Percentiles rank a stretch among this genome's conserved stretches.
These are phyloP conservation scores for Ascochyta viciae-villosae DNA, from an alignment of 2,329 filamentous ascomycete species.

Conservation along the genomic window DNA sequence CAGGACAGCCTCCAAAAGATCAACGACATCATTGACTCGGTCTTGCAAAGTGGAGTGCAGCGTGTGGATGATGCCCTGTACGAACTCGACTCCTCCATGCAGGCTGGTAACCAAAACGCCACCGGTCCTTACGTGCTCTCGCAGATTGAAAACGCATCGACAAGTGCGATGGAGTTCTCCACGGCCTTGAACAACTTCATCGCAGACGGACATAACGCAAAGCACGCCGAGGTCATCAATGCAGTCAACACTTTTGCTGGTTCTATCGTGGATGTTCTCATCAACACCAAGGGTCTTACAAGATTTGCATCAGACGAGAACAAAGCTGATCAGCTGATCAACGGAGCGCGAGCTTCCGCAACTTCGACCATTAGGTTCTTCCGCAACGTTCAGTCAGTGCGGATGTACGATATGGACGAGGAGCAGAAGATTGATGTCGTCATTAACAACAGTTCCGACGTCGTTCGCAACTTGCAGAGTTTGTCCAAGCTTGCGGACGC, in stretches of 20 bases:
- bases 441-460: constrained; percentile 95
- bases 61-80: constrained; percentile 96
- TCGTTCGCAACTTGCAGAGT: constrained; percentile 91
- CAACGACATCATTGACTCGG: constrained; percentile 96
- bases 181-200: constrained; percentile 99
- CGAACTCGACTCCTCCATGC: constrained; percentile 96
- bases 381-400: constrained; percentile 90
- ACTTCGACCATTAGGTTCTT: constrained; percentile 92
- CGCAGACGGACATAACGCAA: constrained; percentile 90
- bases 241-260: constrained; percentile 90
- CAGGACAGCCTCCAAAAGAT: constrained; percentile 89
- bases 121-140: constrained; percentile 94
- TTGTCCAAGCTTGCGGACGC: constrained; percentile 92
- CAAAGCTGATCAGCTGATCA: constrained; percentile 85
- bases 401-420: constrained; percentile 86
- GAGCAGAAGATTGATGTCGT: constrained; percentile 96
- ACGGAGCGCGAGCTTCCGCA: constrained; percentile 82
- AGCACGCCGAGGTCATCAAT: constrained; percentile 89
- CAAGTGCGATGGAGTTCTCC: constrained; percentile 94
- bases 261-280: constrained; percentile 90
- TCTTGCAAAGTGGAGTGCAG: constrained; percentile 89
- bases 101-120: constrained; percentile 97
- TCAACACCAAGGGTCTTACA: constrained; percentile 94
- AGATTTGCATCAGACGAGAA: constrained; percentile 95
- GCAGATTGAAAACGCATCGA: constrained; percentile 95